Evolutionary conservation across 306 rosid species (phyloP), one percentile per base, ranked within the genome.

Genomic region (Dalbergia cochinchinensis): DNA sequence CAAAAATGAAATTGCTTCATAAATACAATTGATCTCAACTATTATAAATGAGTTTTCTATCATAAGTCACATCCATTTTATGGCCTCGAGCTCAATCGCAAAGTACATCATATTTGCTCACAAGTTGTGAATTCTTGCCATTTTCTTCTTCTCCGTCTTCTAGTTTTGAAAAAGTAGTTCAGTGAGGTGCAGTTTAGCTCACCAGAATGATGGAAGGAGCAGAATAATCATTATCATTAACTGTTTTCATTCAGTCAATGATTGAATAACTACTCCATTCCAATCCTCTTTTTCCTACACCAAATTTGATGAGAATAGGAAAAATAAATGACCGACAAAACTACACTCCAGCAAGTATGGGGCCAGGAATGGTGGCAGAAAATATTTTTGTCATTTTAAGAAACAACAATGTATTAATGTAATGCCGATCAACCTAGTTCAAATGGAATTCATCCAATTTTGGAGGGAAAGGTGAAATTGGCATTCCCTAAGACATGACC

Each of bases 1-100:
- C 20, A 48, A 19, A 80, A 26, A 33, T 41, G 51, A 53, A 8
- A 70, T 76, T 47, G 13, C 12, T 42, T 61, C 53, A 15, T 41
- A 70, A 51, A 26, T 13, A 63, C 35, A 64, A 47, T 22, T 16
- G 22, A 63, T 62, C 45, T 42, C 16, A 50, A 54, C 37, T 62
- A 81, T 22, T 82, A 51, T 41, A 53, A 77, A 82, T 39, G 61
- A 45, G 53, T 61, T 60, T 67, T 74, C 48, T 35, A 11, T 53
- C 44, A 47, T 3, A 33, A 15, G 13, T 68, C 48, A 35, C 60
- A 65, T 13, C 11, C 61, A 66, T 45, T 50, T 47, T 61, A 35
- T 59, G 63, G 47, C 19, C 50, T 69, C 70, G 31, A 68, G 39
- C 50, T 75, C 44, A 31, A 61, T 35, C 34, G 19, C 44, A 45